Percentiles rank a stretch among this genome's conserved stretches.
Evolutionary conservation across 768 basidiomycete species (phyloP).

Genomic region (Mrakia blollopis): DNA sequence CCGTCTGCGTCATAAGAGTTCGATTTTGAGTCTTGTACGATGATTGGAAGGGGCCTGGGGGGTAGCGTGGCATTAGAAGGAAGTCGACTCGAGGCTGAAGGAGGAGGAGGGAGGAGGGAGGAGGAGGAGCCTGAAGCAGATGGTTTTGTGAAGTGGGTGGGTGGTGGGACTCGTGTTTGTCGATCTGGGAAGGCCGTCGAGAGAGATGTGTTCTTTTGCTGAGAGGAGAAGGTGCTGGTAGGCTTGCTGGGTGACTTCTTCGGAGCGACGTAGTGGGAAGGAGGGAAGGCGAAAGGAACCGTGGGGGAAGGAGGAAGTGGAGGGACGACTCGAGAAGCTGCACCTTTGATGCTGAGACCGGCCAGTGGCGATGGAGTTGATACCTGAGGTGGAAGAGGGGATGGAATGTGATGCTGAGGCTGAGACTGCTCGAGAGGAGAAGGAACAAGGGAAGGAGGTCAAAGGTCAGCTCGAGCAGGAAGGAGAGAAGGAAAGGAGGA

Average conservation of each 20-base stretch:
- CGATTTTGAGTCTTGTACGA: not conserved
- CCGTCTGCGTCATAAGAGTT: no score
- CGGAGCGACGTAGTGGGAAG: no score
- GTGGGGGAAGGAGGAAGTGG: not conserved
- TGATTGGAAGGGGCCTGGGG: not conserved
- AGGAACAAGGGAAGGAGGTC: not conserved
- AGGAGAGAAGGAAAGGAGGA: no score
- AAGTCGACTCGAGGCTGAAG: not conserved
- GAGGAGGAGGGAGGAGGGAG: not conserved
- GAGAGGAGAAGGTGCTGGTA: not conserved
- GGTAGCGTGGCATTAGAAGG: not conserved
- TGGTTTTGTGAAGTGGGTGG: not conserved
- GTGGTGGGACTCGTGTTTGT: not conserved
- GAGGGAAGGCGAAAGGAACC: no score
- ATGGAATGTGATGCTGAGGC: not conserved
- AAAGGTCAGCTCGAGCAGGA: not conserved
- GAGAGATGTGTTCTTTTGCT: not conserved
- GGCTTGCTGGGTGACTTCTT: no score
- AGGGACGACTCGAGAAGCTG: not conserved
- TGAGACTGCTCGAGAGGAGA: not conserved
- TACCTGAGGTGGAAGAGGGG: not conserved
- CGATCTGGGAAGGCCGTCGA: not conserved
- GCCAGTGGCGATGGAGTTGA: not conserved
- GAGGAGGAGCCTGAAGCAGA: not conserved
- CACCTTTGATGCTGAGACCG: not conserved